A percentile compares a stretch with the other conserved stretches of the same genome.
Evolutionary conservation across 2,329 filamentous ascomycete genomes (phyloP).

Genomic region (Rhynchosporium secalis): DNA sequence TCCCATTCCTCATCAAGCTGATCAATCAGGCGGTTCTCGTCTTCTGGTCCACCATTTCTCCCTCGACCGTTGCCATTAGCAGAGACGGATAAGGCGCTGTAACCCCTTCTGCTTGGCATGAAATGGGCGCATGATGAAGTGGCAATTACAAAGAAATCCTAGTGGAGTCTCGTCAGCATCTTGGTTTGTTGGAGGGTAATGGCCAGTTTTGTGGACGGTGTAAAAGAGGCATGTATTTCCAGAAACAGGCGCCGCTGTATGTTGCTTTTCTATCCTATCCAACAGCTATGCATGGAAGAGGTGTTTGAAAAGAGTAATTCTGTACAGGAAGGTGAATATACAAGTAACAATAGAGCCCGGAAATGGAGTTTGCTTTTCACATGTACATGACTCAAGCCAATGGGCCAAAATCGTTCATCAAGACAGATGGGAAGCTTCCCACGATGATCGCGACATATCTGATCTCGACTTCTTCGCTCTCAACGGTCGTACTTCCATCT

Average conservation of each 20-base stretch:
- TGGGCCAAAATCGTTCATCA: slow-evolving; percentile 23
- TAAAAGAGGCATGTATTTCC: slow-evolving; percentile 11
- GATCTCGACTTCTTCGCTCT: slow-evolving; percentile 27
- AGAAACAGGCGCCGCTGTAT: slow-evolving; percentile 24
- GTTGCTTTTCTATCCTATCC: slow-evolving; percentile 30
- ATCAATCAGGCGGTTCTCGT: slow-evolving; percentile 92
- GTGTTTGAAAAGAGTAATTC: slow-evolving; percentile 14
- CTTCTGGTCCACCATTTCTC: slow-evolving; percentile 52
- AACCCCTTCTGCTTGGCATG: slow-evolving; percentile 65
- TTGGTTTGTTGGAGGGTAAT: slow-evolving; percentile 3
- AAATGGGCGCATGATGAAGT: slow-evolving; percentile 69
- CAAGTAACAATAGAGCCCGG: not conserved
- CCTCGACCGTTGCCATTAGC: slow-evolving; percentile 46
- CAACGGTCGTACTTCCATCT: slow-evolving; percentile 36
- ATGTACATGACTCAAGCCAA: slow-evolving; percentile 17
- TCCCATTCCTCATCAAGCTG: slow-evolving; percentile 98
- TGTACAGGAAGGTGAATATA: slow-evolving; percentile 23
- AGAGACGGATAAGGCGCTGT: slow-evolving; percentile 61
- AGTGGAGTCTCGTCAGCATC: slow-evolving; percentile 25
- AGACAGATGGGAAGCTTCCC: slow-evolving; percentile 34
- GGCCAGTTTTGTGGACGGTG: slow-evolving; percentile 13
- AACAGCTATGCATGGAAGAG: slow-evolving; percentile 18
- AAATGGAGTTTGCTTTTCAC: not conserved
- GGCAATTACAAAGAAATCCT: slow-evolving; percentile 68
- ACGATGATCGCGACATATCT: slow-evolving; percentile 33